Evolutionary conservation across 306 rosid species (phyloP), one percentile per base, ranked within the genome.

Genomic region (Dalbergia cochinchinensis): DNA sequence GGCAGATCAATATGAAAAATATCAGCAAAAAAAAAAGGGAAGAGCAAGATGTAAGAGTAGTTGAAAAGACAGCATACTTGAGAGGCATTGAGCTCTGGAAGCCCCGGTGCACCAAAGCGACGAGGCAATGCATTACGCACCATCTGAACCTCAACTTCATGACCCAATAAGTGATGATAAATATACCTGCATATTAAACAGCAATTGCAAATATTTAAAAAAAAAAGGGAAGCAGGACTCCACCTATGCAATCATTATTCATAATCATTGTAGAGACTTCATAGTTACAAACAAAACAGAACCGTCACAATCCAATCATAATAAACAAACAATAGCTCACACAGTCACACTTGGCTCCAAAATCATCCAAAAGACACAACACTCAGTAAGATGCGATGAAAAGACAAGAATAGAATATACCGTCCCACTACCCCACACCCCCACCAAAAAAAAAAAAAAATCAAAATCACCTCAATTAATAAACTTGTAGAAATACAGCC

Each of bases 91-190:
- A 96, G 95, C 83, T 96, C 99, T 0, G 99, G 99, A 81, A 96
- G 97, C 73, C 99, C 99, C 0, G 98, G 99, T 18, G 99, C 99
- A 68, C 99, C 99, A 87, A 96, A 93, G 47, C 99, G 98, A 44
- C 98, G 97, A 77, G 99, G 99, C 69, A 96, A 83, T 18, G 99
- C 85, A 81, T 96, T 96, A 63, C 99, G 99, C 78, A 96, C 97
- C 99, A 93, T 90, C 84, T 96, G 99, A 79, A 90, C 97, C 90
- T 96, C 99, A 72, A 96, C 99, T 88, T 96, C 98, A 78, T 96
- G 99, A 74, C 99, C 99, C 87, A 96, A 78, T 80, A 96, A 83
- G 81, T 96, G 99, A 85, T 96, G 99, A 83, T 96, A 96, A 64
- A 96, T 96, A 73, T 96, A 96, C 80, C 99, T 96, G 90, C 83